These are phyloP conservation scores for Fomitiporia mediterranea DNA, from an alignment of 1,284 basidiomycete genomes.

Conservation along the genomic window DNA sequence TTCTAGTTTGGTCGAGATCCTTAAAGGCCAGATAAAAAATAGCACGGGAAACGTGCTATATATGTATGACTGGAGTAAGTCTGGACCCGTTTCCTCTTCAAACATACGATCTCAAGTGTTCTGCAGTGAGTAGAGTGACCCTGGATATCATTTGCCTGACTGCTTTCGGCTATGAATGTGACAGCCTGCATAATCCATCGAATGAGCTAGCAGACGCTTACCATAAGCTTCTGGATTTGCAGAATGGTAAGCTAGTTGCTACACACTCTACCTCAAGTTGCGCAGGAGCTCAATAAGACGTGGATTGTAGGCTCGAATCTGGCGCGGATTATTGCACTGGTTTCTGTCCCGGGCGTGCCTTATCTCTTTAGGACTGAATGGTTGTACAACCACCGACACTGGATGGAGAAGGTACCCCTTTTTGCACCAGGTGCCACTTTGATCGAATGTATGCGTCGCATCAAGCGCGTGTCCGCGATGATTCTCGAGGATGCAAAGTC, in stretches of 20 bases:
- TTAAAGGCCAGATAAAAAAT: constrained; percentile 32
- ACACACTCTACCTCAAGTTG: not conserved
- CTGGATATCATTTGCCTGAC: constrained; percentile 48
- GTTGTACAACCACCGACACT: constrained; percentile 35
- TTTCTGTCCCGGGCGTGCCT: constrained; percentile 36
- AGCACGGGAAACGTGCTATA: constrained; percentile 29
- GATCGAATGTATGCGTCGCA: constrained; percentile 39
- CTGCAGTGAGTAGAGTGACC: constrained; percentile 45
- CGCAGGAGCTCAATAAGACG: not conserved
- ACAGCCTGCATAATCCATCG: constrained; percentile 42
- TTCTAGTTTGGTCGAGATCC: constrained; percentile 36
- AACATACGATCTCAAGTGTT: constrained; percentile 1
- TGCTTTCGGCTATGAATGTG: constrained; percentile 44
- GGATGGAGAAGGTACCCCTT: constrained; percentile 28
- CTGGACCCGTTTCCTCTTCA: not conserved
- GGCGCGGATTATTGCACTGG: constrained; percentile 34
- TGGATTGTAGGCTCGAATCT: constrained; percentile 32
- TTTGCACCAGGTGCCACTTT: constrained; percentile 29
- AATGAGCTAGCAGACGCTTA: constrained; percentile 46
- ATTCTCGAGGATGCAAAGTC: constrained; percentile 40
- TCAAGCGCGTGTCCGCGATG: constrained; percentile 35
- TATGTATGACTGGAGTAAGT: constrained; percentile 47
- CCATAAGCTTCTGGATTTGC: constrained; percentile 37
- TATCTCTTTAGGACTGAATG: constrained; percentile 32
- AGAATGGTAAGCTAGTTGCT: constrained; percentile 32